phyloP scores from a whole-genome alignment of 257 asterid species.

The Solanum bulbocastanum region DNA sequence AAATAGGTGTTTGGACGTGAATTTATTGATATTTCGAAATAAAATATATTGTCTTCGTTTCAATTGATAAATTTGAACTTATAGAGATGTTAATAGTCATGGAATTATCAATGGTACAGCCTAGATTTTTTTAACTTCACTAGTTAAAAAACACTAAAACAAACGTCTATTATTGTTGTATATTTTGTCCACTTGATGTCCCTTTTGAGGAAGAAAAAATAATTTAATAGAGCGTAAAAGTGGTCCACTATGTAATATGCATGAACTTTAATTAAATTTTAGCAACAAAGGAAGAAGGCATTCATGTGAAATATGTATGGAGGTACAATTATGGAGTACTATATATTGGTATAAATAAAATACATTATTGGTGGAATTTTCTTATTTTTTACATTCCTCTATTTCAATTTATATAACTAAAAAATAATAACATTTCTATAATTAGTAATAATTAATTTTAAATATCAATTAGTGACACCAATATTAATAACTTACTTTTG shows the following conservation, averaged over 20 bases:
- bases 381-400: neutral
- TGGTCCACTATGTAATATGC: neutral
- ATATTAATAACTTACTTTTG: neutral
- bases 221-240: neutral
- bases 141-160: neutral
- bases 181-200: neutral
- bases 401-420: too few relatives aligned
- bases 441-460: too few relatives aligned
- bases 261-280: neutral
- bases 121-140: neutral
- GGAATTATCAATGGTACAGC: neutral
- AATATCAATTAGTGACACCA: neutral
- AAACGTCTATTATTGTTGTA: neutral
- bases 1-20: neutral
- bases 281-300: constrained; percentile 1
- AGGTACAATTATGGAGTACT: neutral
- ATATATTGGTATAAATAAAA: neutral
- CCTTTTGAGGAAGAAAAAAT: neutral
- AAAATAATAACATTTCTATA: too few relatives aligned
- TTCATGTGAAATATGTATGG: constrained; percentile 4
- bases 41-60: neutral
- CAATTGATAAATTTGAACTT: neutral
- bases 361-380: neutral
- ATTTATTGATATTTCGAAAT: neutral
- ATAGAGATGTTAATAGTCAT: neutral